phyloP scores from a whole-genome alignment of 176 grass and related monocot species.

The Eleusine coracana region DNA sequence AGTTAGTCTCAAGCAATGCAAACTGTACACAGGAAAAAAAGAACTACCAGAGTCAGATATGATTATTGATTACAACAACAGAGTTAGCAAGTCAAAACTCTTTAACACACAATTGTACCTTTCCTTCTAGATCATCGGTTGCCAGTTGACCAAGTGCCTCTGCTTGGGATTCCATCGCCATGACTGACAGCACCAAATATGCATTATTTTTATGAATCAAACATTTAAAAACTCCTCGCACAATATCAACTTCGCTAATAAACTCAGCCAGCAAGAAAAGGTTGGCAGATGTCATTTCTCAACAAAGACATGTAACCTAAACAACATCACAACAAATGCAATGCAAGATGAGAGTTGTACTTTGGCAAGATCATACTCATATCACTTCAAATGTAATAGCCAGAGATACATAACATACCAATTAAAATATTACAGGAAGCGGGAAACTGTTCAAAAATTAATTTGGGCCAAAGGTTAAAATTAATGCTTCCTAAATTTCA shows the following conservation, averaged over 20 bases:
- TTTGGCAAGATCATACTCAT: not conserved
- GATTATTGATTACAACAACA: conserved; percentile 15
- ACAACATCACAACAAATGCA: not conserved
- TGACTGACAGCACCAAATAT: conserved; percentile 59
- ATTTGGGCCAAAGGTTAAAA: not conserved
- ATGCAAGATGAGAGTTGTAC: not conserved
- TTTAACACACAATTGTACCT: conserved; percentile 50
- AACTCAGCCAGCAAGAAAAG: conserved; percentile 19
- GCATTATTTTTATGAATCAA: not conserved
- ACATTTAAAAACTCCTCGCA: conserved; percentile 1
- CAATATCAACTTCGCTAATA: conserved; percentile 9
- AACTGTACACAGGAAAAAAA: conserved; percentile 58
- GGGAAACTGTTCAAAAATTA: not conserved
- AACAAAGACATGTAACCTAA: conserved; percentile 25
- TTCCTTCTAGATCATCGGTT: conserved; percentile 96
- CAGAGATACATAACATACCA: not conserved
- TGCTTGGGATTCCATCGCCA: conserved; percentile 98
- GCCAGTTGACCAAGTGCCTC: conserved; percentile 87
- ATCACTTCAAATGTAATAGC: not conserved
- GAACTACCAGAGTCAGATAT: conserved; percentile 16
- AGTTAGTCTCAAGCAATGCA: conserved; percentile 81
- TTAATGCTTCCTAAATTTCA: not conserved
- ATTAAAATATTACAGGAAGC: not conserved
- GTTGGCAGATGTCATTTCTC: conserved; percentile 23
- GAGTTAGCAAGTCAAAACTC: not conserved